Percentiles rank a stretch among this genome's conserved stretches.
These are phyloP conservation scores for Hylodesmum podocarpum DNA, from an alignment of 306 rosid genomes.

Conservation along the genomic window DNA sequence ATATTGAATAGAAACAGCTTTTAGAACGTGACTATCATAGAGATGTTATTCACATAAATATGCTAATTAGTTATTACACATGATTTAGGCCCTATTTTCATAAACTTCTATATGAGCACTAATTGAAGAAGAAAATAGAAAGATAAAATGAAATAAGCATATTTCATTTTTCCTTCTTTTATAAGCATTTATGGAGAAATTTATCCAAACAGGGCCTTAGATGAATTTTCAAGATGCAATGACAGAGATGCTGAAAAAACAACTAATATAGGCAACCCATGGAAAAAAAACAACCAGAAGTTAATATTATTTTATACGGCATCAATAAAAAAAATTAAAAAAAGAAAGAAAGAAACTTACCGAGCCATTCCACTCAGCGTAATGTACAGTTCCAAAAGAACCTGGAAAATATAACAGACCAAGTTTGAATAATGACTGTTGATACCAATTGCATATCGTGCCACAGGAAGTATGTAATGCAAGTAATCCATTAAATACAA, in stretches of 20 bases:
- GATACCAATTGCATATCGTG: constrained; percentile 6
- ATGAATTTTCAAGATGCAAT: constrained; percentile 5
- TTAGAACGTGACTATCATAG: not conserved
- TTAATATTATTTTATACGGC: not conserved
- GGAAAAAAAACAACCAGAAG: not conserved
- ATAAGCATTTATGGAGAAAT: too few species aligned
- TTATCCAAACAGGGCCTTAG: too few species aligned
- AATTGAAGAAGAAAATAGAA: too few species aligned
- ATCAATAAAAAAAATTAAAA: not conserved
- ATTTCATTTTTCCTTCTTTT: too few species aligned
- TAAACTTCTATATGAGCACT: too few species aligned
- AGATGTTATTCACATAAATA: not conserved
- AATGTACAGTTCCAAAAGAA: constrained; percentile 97
- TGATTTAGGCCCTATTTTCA: too few species aligned
- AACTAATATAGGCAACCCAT: not conserved
- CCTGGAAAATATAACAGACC: constrained; percentile 59
- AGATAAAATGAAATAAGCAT: too few species aligned
- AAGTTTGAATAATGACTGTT: constrained; percentile 11
- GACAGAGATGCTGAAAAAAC: not conserved
- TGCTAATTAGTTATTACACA: not conserved
- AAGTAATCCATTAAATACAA: constrained; percentile 9
- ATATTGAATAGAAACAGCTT: not conserved
- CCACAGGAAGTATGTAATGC: constrained; percentile 23
- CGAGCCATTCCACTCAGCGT: constrained; percentile 97
- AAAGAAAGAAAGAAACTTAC: constrained; percentile 48